Percentiles rank a stretch among this genome's conserved stretches.
phyloP scores from a whole-genome alignment of 805 yeast genomes.

The Maudiozyma saulgeensis region DNA sequence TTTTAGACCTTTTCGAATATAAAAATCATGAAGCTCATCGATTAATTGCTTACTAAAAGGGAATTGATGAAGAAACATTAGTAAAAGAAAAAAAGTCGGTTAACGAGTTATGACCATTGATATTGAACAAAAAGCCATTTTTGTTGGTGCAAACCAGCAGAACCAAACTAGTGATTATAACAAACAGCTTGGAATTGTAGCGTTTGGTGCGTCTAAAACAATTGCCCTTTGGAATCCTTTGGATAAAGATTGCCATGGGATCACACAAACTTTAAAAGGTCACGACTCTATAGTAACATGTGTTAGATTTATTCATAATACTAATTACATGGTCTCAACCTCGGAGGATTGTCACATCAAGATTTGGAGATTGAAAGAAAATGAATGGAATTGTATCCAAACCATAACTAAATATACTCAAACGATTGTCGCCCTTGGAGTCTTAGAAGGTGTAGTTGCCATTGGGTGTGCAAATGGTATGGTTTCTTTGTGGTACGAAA shows the following conservation, averaged over 20 bases:
- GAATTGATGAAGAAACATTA: not conserved
- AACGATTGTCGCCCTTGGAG: slow-evolving; percentile 49
- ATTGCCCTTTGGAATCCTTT: slow-evolving; percentile 66
- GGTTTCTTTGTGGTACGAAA: slow-evolving; percentile 42
- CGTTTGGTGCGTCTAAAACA: slow-evolving; percentile 61
- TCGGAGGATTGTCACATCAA: slow-evolving; percentile 57
- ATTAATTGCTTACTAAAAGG: not conserved
- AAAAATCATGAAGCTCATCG: not conserved
- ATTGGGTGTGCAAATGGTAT: slow-evolving; percentile 61
- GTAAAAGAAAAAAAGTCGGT: not conserved
- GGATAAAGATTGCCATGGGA: slow-evolving; percentile 35
- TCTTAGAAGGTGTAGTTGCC: slow-evolving; percentile 34
- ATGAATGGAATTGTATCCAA: slow-evolving; percentile 18
- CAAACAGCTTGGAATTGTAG: slow-evolving; percentile 34
- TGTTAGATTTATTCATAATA: slow-evolving; percentile 45
- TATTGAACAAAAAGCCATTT: slow-evolving; percentile 41
- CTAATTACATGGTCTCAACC: slow-evolving; percentile 44
- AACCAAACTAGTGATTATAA: slow-evolving; percentile 49
- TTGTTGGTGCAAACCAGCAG: slow-evolving; percentile 66
- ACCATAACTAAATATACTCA: slow-evolving; percentile 35
- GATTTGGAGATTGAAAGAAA: slow-evolving; percentile 42
- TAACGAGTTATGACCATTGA: not conserved
- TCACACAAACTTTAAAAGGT: slow-evolving; percentile 45
- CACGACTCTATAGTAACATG: slow-evolving; percentile 58
- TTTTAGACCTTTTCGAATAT: not conserved